Conservation (phyloP, 75 land plant genomes). For the Selaginella tamariscina region DNA sequence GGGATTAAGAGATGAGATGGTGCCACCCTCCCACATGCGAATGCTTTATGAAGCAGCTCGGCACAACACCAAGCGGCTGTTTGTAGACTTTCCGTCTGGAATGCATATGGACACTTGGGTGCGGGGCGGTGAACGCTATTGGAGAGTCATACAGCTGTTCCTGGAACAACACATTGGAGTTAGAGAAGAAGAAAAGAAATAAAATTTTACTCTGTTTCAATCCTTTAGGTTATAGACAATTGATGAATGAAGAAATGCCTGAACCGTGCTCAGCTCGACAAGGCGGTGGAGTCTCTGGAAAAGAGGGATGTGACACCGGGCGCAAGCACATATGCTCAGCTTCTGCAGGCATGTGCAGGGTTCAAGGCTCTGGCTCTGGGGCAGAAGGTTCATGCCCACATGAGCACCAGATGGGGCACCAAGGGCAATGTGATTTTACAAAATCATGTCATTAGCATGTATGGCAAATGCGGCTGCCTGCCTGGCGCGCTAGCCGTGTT, state of each 20-base stretch:
- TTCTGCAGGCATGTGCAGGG: neutral
- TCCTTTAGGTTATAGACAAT: too few relatives aligned
- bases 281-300: neutral
- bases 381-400: neutral
- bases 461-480: neutral
- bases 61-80: conserved; percentile 24
- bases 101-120: conserved; percentile 98
- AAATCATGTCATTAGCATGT: neutral
- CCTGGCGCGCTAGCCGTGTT: neutral
- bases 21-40: conserved; percentile 80
- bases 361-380: neutral
- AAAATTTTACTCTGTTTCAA: too few relatives aligned
- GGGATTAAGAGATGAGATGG: conserved; percentile 90
- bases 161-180: conserved; percentile 34
- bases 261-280: too few relatives aligned
- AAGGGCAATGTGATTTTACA: neutral
- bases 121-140: conserved; percentile 76
- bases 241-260: too few relatives aligned
- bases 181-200: too few relatives aligned
- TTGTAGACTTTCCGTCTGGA: conserved; percentile 72
- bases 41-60: conserved; percentile 55
- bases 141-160: conserved; percentile 56
- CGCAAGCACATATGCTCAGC: neutral
- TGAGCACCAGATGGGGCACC: neutral
- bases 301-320: neutral